phyloP scores from a whole-genome alignment of 257 asterid species.

The Solanum ossicruentum region DNA sequence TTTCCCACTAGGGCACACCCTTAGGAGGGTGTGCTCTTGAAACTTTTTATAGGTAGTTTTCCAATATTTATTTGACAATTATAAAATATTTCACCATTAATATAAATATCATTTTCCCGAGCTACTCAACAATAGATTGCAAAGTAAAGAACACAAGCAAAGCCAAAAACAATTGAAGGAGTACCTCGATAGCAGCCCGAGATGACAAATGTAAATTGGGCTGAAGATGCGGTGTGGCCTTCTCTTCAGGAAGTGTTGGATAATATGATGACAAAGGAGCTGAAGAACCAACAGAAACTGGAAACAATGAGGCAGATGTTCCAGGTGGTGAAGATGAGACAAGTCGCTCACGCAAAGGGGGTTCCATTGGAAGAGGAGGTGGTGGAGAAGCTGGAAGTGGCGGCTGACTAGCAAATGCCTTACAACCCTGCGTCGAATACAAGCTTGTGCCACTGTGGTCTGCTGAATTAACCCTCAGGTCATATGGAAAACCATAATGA shows the following conservation, averaged over 20 bases:
- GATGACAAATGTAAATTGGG: slow-evolving; percentile 22
- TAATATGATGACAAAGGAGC: slow-evolving; percentile 28
- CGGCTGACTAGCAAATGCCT: slow-evolving; percentile 33
- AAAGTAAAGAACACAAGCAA: not conserved
- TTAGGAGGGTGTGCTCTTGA: not conserved
- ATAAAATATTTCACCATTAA: not conserved
- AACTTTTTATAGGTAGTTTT: not conserved
- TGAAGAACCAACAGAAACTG: slow-evolving; percentile 20
- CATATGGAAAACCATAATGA: slow-evolving; percentile 11
- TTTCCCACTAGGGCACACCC: not conserved
- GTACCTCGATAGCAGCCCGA: slow-evolving; percentile 38
- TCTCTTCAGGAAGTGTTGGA: slow-evolving; percentile 28
- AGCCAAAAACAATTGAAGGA: not conserved
- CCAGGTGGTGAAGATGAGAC: slow-evolving; percentile 33
- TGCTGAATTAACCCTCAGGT: slow-evolving; percentile 3
- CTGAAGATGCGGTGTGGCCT: slow-evolving; percentile 14
- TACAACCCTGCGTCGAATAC: slow-evolving; percentile 3
- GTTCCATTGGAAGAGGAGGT: slow-evolving; percentile 52
- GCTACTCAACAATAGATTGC: not conserved
- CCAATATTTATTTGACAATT: not conserved
- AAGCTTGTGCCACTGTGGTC: slow-evolving; percentile 4
- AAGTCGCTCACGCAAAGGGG: slow-evolving; percentile 23
- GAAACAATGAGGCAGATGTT: slow-evolving; percentile 34
- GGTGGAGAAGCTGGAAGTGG: slow-evolving; percentile 77
- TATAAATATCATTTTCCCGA: not conserved